Evolutionary conservation across 306 rosid species (phyloP).

Genomic region (Casuarina cunninghamiana): DNA sequence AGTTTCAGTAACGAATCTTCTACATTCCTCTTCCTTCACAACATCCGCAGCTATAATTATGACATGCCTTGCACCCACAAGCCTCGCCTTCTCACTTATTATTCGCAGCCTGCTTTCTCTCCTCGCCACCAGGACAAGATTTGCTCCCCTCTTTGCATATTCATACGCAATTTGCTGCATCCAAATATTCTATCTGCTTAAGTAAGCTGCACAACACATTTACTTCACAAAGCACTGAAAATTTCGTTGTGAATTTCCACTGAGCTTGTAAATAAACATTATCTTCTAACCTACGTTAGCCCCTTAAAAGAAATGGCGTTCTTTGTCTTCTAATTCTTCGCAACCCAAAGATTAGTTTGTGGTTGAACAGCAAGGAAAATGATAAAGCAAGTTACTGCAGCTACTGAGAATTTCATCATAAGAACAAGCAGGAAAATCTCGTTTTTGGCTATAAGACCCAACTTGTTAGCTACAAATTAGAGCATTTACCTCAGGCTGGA

Average conservation of each 20-base stretch:
- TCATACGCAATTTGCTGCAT: conserved; percentile 89
- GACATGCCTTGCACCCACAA: conserved; percentile 68
- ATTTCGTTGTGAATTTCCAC: no score
- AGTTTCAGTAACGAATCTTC: conserved; percentile 64
- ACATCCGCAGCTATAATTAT: conserved; percentile 83
- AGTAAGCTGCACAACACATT: no score
- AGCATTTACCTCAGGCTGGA: neutral
- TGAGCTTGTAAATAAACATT: no score
- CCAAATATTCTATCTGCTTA: neutral
- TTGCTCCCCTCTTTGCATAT: conserved; percentile 74
- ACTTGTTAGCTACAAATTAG: neutral
- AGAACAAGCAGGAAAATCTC: neutral
- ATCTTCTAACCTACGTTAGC: no score
- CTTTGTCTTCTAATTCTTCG: neutral
- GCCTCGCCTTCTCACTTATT: conserved; percentile 71
- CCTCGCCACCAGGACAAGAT: conserved; percentile 74
- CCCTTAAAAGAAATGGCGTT: neutral
- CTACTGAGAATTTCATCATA: neutral
- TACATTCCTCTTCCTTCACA: conserved; percentile 86
- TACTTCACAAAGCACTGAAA: no score
- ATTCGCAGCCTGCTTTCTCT: conserved; percentile 61
- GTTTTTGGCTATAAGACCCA: neutral
- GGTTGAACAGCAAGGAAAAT: neutral
- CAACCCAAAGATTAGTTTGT: neutral
- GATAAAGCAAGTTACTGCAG: neutral